Conservation (phyloP, 257 asterid genomes). For the Ocimum tenuiflorum region DNA sequence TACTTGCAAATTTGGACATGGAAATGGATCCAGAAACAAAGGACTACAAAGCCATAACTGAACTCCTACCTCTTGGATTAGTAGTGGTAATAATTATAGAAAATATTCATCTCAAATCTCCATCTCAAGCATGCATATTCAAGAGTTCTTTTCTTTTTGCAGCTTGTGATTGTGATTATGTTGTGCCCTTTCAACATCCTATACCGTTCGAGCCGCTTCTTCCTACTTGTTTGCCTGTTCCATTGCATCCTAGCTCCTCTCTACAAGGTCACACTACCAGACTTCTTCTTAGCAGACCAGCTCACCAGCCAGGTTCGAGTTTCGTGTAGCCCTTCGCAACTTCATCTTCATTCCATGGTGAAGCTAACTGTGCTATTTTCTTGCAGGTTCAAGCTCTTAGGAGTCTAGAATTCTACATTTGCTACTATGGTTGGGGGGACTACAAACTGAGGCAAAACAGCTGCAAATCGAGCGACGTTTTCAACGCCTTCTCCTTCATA, state of each 20-base stretch:
- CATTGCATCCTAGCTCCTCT: conserved; percentile 49
- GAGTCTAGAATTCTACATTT: conserved; percentile 46
- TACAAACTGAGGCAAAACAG: conserved; percentile 33
- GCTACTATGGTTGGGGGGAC: conserved; percentile 65
- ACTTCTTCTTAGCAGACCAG: conserved; percentile 49
- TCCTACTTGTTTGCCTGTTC: conserved; percentile 32
- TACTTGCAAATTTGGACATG: conserved; percentile 49
- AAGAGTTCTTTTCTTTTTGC: background rate
- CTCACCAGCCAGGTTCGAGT: conserved; percentile 48
- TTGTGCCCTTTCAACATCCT: conserved; percentile 52
- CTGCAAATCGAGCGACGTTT: conserved; percentile 31
- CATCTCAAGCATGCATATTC: background rate
- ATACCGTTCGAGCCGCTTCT: conserved; percentile 50
- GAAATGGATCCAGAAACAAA: conserved; percentile 45
- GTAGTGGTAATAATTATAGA: conserved; percentile 24
- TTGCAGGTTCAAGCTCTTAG: conserved; percentile 51
- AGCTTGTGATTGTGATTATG: conserved; percentile 38
- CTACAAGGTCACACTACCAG: conserved; percentile 44
- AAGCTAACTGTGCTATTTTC: background rate
- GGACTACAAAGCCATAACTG: conserved; percentile 37
- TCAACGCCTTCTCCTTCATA: conserved; percentile 37
- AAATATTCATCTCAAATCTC: background rate
- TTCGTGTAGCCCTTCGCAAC: background rate
- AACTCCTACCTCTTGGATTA: conserved; percentile 51
- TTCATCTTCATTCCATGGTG: background rate